Conservation (phyloP, 768 basidiomycete genomes). For the Russula virescens region DNA sequence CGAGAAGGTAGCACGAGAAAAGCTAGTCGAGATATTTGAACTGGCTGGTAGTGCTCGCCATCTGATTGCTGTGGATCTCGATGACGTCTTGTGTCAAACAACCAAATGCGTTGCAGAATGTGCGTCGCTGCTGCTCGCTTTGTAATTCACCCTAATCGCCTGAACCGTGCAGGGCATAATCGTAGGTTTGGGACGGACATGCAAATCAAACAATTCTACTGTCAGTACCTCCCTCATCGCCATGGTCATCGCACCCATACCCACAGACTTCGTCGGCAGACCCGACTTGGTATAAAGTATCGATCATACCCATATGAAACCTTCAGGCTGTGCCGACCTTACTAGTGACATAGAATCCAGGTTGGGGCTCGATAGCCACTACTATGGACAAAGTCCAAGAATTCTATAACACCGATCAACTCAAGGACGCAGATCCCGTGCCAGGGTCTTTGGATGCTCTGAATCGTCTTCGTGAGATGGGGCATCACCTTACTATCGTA, state of each 20-base stretch:
- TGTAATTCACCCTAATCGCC: not conserved
- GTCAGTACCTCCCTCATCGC: not conserved
- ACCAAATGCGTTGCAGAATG: slow-evolving; percentile 18
- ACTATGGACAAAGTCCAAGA: slow-evolving; percentile 17
- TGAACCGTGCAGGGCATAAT: slow-evolving; percentile 19
- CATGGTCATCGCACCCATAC: not conserved
- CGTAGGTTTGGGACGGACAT: slow-evolving; percentile 17
- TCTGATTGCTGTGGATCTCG: slow-evolving; percentile 20
- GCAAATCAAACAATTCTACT: slow-evolving; percentile 19
- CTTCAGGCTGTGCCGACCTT: not conserved
- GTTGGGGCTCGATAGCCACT: slow-evolving; percentile 20
- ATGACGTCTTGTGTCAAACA: slow-evolving; percentile 21
- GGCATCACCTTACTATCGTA: slow-evolving; percentile 11
- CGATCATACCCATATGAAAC: not conserved
- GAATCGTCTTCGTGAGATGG: slow-evolving; percentile 7
- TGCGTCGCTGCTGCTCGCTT: not conserved
- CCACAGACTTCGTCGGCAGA: slow-evolving; percentile 1
- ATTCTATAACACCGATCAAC: slow-evolving; percentile 21
- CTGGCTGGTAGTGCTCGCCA: not conserved
- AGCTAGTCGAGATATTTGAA: not conserved
- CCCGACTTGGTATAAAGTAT: slow-evolving; percentile 22
- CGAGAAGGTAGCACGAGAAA: not conserved
- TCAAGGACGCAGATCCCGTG: slow-evolving; percentile 11
- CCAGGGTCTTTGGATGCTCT: slow-evolving; percentile 17
- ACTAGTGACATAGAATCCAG: slow-evolving; percentile 18